Conservation (phyloP, 371 early-diverging fungal species). For the Funneliformis caledonium region DNA sequence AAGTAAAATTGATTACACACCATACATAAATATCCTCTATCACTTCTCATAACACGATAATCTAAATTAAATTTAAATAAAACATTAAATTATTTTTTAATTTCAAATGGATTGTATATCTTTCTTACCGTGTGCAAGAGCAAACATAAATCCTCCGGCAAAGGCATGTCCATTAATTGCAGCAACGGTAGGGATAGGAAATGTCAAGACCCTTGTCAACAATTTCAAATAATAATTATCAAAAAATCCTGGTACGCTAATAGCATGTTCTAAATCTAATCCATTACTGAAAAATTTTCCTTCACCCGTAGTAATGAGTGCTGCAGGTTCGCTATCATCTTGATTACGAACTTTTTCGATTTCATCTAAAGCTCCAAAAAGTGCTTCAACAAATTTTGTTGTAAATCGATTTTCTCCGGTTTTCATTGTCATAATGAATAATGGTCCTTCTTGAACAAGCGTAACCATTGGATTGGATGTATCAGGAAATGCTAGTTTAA, state of each 20-base stretch:
- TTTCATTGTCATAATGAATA: slow-evolving; percentile 65
- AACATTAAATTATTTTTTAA: neutral
- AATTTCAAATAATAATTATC: slow-evolving; percentile 45
- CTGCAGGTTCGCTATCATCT: slow-evolving; percentile 50
- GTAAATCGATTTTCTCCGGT: slow-evolving; percentile 75
- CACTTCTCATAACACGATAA: slow-evolving; percentile 81
- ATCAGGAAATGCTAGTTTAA: neutral
- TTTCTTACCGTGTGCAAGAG: slow-evolving; percentile 69
- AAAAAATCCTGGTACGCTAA: slow-evolving; percentile 51
- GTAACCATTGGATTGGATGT: neutral
- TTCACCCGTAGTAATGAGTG: slow-evolving; percentile 65
- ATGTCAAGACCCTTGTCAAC: slow-evolving; percentile 56
- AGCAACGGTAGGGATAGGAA: slow-evolving; percentile 82
- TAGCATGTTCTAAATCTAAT: slow-evolving; percentile 62
- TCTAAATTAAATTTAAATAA: slow-evolving; percentile 49
- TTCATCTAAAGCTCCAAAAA: slow-evolving; percentile 64
- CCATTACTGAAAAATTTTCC: slow-evolving; percentile 83
- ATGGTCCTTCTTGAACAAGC: slow-evolving; percentile 12
- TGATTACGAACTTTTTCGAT: slow-evolving; percentile 58
- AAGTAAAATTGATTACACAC: slow-evolving; percentile 41
- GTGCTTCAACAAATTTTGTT: slow-evolving; percentile 58
- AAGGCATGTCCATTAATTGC: slow-evolving; percentile 86
- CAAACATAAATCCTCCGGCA: slow-evolving; percentile 84
- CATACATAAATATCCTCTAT: slow-evolving; percentile 80
- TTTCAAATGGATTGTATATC: neutral